These are phyloP conservation scores for Trametes pubescens DNA, from an alignment of 1,284 basidiomycete species.

Conservation along the genomic window DNA sequence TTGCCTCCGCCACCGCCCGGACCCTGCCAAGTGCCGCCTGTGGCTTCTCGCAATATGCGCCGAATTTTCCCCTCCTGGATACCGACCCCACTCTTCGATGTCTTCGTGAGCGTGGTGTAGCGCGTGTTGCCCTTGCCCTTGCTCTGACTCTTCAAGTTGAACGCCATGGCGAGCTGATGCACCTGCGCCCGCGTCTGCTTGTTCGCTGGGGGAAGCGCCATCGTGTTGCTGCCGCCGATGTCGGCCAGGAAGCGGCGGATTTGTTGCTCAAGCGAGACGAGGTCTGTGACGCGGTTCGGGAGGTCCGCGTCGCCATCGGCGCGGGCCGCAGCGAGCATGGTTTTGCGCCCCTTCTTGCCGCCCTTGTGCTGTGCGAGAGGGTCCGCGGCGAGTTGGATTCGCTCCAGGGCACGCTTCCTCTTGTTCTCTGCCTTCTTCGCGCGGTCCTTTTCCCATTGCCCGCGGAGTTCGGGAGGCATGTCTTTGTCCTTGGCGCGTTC, in stretches of 20 bases:
- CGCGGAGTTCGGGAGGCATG: constrained; percentile 70
- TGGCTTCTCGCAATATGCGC: constrained; percentile 54
- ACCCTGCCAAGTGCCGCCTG: constrained; percentile 43
- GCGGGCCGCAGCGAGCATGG: constrained; percentile 60
- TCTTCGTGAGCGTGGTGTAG: constrained; percentile 77
- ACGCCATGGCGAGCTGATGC: constrained; percentile 81
- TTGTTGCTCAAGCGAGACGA: constrained; percentile 67
- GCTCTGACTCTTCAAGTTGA: constrained; percentile 80
- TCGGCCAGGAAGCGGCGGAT: constrained; percentile 76
- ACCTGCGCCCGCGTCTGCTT: constrained; percentile 75
- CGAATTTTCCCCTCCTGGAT: constrained; percentile 68
- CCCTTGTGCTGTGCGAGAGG: constrained; percentile 63
- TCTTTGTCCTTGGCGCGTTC: constrained; percentile 65
- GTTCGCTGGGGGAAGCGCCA: constrained; percentile 80
- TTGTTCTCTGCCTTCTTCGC: constrained; percentile 84
- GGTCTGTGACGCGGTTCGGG: constrained; percentile 61
- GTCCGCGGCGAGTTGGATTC: constrained; percentile 63
- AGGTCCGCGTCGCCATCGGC: constrained; percentile 56
- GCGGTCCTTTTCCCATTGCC: constrained; percentile 85
- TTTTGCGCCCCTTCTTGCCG: constrained; percentile 74
- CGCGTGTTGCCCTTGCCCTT: constrained; percentile 71
- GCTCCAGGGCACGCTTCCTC: constrained; percentile 64
- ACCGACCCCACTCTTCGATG: constrained; percentile 57
- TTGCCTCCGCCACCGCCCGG: constrained; percentile 42
- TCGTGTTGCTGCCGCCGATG: constrained; percentile 55